Percentiles rank a stretch among this genome's conserved stretches.
phyloP scores from a whole-genome alignment of 179 eudicot species.

The Spergularia azorica region DNA sequence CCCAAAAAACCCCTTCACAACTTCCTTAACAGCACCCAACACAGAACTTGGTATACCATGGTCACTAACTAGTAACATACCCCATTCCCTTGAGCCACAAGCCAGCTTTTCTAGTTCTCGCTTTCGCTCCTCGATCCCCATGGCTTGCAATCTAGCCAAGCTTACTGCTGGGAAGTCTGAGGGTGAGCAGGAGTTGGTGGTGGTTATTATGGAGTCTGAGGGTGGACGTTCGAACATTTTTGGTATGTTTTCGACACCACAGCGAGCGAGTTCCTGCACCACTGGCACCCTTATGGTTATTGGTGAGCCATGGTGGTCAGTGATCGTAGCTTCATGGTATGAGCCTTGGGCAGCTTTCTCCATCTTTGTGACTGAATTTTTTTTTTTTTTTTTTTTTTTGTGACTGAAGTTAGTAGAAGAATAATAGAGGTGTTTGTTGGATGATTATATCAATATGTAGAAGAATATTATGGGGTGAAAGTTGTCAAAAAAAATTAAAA shows the following conservation, averaged over 20 bases:
- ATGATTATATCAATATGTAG: no score
- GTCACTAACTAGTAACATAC: constrained; percentile 28
- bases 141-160: constrained; percentile 14
- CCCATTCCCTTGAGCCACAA: constrained; percentile 22
- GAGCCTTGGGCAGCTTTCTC: constrained; percentile 8
- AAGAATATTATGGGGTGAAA: no score
- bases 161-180: constrained; percentile 24
- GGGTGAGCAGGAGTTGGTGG: constrained; percentile 1
- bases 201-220: not conserved
- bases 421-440: no score
- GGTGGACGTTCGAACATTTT: constrained; percentile 20
- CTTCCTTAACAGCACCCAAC: constrained; percentile 24
- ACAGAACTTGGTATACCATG: constrained; percentile 30
- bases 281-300: constrained; percentile 25
- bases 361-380: constrained; percentile 15
- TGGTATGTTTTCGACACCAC: constrained; percentile 15
- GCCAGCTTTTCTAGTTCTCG: constrained; percentile 25
- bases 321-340: constrained; percentile 24
- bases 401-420: not conserved
- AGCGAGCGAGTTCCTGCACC: constrained; percentile 30
- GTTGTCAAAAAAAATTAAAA: no score
- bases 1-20: constrained; percentile 29
- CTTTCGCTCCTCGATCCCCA: constrained; percentile 3
- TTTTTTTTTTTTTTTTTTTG: no score
- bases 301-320: constrained; percentile 8